These are phyloP conservation scores for Phytopythium vexans DNA, from an alignment of 352 stramenopile genomes.

Conservation along the genomic window DNA sequence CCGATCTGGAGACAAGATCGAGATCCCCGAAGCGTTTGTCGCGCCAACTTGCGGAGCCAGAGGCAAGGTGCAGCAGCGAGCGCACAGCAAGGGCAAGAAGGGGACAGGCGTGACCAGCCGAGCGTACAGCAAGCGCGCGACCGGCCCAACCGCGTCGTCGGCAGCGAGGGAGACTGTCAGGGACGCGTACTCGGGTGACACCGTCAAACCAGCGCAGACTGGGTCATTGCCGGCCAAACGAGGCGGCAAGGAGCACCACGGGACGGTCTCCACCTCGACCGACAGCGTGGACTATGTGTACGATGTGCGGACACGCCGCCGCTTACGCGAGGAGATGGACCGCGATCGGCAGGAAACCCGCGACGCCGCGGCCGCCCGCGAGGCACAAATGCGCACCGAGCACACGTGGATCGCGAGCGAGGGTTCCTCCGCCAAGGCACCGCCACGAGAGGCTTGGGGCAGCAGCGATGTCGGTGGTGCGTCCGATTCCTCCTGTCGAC, in stretches of 20 bases:
- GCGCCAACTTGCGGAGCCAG: conserved; percentile 8
- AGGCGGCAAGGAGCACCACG: not conserved
- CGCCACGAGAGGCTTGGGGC: conserved; percentile 10
- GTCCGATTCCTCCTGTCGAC: not conserved
- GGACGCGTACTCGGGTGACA: conserved; percentile 3
- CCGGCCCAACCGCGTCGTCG: conserved; percentile 10
- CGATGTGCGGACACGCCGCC: conserved; percentile 47
- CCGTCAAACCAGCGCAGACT: conserved; percentile 2
- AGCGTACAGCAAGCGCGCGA: conserved; percentile 30
- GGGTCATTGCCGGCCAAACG: not conserved
- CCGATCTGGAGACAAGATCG: conserved; percentile 29
- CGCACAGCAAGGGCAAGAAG: conserved; percentile 10
- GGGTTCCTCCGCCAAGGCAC: conserved; percentile 2
- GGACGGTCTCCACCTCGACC: not conserved
- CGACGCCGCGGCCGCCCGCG: conserved; percentile 21
- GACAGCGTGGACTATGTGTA: conserved; percentile 69
- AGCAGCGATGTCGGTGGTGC: not conserved
- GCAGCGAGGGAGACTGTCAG: not conserved
- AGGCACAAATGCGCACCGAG: conserved; percentile 35
- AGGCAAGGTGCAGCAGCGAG: conserved; percentile 1
- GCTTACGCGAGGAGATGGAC: conserved; percentile 59
- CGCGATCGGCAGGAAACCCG: conserved; percentile 32
- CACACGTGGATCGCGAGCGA: conserved; percentile 45
- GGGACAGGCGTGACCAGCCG: conserved; percentile 8
- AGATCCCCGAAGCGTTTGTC: conserved; percentile 47